Conservation (phyloP, 2,329 filamentous ascomycete species). For the Dactylonectria estremocensis region DNA sequence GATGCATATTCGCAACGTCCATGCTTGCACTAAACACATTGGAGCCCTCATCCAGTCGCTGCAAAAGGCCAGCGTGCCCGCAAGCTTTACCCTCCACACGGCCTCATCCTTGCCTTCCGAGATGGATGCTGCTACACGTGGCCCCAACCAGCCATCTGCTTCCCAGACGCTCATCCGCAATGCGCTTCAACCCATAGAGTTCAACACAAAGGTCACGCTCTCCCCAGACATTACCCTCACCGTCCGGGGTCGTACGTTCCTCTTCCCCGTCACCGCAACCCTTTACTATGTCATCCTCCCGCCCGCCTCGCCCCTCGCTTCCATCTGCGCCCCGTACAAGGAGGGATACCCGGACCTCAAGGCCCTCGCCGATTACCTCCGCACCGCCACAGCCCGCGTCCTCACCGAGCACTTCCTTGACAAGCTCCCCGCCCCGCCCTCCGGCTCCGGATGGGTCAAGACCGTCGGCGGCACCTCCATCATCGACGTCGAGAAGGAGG, state of each 20-base stretch:
- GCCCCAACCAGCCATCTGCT: slow-evolving; percentile 56
- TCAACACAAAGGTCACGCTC: slow-evolving; percentile 61
- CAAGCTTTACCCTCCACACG: slow-evolving; percentile 61
- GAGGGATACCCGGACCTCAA: slow-evolving; percentile 62
- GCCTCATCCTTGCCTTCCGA: slow-evolving; percentile 50
- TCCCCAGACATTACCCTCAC: slow-evolving; percentile 60
- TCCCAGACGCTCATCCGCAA: slow-evolving; percentile 63
- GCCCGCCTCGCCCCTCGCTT: slow-evolving; percentile 54
- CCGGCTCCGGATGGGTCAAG: slow-evolving; percentile 47
- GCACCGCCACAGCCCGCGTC: slow-evolving; percentile 59
- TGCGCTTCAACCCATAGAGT: slow-evolving; percentile 59
- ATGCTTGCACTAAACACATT: slow-evolving; percentile 59
- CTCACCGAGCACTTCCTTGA: slow-evolving; percentile 56
- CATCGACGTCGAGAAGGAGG: slow-evolving; percentile 46
- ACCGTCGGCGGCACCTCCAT: slow-evolving; percentile 53
- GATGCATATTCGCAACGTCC: slow-evolving; percentile 60
- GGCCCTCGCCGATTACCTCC: slow-evolving; percentile 64
- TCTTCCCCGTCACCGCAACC: slow-evolving; percentile 61
- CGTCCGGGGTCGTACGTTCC: slow-evolving; percentile 62
- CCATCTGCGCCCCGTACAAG: slow-evolving; percentile 60
- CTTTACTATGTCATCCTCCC: slow-evolving; percentile 62
- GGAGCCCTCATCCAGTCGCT: slow-evolving; percentile 61
- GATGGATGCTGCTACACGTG: slow-evolving; percentile 47
- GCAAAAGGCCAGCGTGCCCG: slow-evolving; percentile 61
- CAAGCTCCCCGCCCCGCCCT: slow-evolving; percentile 31